A percentile compares a stretch with the other conserved stretches of the same genome.
These are phyloP conservation scores for Erythrobasidium yunnanense DNA, from an alignment of 768 basidiomycete species.

Conservation along the genomic window DNA sequence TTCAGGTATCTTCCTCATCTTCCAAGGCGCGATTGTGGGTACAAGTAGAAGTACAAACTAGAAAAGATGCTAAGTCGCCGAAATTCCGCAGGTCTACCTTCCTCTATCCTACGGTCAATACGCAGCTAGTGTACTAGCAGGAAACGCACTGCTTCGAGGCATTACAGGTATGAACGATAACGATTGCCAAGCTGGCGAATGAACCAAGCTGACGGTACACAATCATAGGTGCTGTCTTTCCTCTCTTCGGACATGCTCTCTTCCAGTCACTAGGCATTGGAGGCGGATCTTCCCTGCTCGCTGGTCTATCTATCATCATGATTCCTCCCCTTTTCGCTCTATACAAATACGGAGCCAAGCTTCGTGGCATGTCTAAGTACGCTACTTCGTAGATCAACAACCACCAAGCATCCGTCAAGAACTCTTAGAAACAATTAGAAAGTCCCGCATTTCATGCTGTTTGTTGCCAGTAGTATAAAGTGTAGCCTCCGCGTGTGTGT, in stretches of 20 bases:
- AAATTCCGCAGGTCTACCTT: too few species aligned
- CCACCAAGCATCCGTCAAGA: too few species aligned
- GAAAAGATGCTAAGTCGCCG: too few species aligned
- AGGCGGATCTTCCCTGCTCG: constrained; percentile 40
- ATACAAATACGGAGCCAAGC: constrained; percentile 16
- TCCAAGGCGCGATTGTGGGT: constrained; percentile 26
- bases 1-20: constrained; percentile 28
- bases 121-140: constrained; percentile 40
- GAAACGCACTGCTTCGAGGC: constrained; percentile 40
- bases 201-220: not conserved
- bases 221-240: constrained; percentile 36
- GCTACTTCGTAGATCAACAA: constrained; percentile 15
- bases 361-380: constrained; percentile 10
- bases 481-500: too few species aligned
- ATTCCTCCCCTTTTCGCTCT: constrained; percentile 37
- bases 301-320: constrained; percentile 39
- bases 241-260: constrained; percentile 38
- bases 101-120: constrained; percentile 37
- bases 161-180: too few species aligned
- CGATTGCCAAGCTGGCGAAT: constrained; percentile 1
- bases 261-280: constrained; percentile 40
- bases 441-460: too few species aligned
- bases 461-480: too few species aligned
- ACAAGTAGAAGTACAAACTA: too few species aligned
- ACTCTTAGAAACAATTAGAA: too few species aligned